Base-by-base conservation (phyloP, 2,329 filamentous ascomycete genomes). In the Aureobasidium sp. region DNA sequence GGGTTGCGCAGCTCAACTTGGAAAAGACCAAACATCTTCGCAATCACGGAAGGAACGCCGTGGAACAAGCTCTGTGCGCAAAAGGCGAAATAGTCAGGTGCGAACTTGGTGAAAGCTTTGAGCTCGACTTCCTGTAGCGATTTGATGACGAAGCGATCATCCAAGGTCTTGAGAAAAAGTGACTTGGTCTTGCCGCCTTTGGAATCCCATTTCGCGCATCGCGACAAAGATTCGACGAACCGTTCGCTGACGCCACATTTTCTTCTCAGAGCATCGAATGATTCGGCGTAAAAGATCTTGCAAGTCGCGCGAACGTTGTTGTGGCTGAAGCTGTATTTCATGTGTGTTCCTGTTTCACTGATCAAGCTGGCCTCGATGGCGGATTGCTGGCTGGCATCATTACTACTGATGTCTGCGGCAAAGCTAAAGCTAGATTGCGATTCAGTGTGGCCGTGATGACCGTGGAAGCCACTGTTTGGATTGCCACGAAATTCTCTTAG, bases 21-120 rank as follows among this genome's bases (percentile, higher is more conserved):
- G 77, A 96, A 99, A 73, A 99, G 95, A 0, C 94, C 94, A 59
- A 99, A 85, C 94, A 99, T 99, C 78, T 99, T 99, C 34, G 94
- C 94, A 70, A 99, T 99, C 45, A 96, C 94, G 1, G 91, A 96
- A 0, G 94, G 94, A 2, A 99, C 81, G 67, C 75, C 92, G 69
- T 96, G 92, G 77, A 99, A 99, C 16, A 99, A 81, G 7, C 91
- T 92, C 72, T 97, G 90, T 13, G 91, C 91, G 87, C 97, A 97
- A 72, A 99, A 96, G 68, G 87, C 88, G 73, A 99, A 99, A 76
- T 99, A 99, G 41, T 93, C 91, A 1, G 94, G 94, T 0, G 94
- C 95, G 71, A 99, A 99, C 67, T 89, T 89, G 67, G 97, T 83
- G 74, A 99, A 99, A 0, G 94, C 92, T 41, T 91, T 88, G 1